Evolutionary conservation across 1,284 basidiomycete species (phyloP), one percentile per base, ranked within the genome.

Genomic region (Golubevia pallescens): DNA sequence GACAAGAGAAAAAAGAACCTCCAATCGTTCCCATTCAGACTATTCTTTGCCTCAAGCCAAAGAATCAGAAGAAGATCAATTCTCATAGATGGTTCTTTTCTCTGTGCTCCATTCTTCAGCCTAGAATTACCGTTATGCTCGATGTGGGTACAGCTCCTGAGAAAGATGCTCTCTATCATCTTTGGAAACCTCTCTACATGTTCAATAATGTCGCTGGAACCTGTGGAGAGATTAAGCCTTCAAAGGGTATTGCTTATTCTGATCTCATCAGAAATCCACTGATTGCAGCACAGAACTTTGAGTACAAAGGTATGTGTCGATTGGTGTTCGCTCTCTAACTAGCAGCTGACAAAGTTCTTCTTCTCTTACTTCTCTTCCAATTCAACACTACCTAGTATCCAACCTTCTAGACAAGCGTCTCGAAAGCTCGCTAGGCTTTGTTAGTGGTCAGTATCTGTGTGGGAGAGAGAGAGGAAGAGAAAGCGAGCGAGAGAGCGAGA

Each of bases 51-150:
- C 32, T 63, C 28, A 63, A 63, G 55, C 52, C 62, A 5, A 57
- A 55, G 13, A 63, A 63, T 28, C 28, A 52, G 62, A 63, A 63
- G 54, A 63, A 63, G 55, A 63, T 63, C 62, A 63, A 63, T 20
- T 57, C 53, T 23, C 62, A 63, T 28, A 3, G 62, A 20, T 63
- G 62, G 62, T 63, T 63, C 62, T 63, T 63, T 48, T 55, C 53
- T 1, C 34, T 63, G 7, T 63, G 62, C 55, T 63, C 62, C 24
- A 63, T 63, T n/a, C 48, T 63, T 24, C 62, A 63, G 54, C 62
- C 62, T 3, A 38, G 62, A 8, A 32, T 54, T 14, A 58, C 55
- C 13, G 32, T 57, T 5, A 23, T 63, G 14, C 38, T 63, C 14
- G 62, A 63, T 28, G 54, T 63, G n/a, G 61, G 62, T 10, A 63